A percentile compares a stretch with the other conserved stretches of the same genome.
Conservation (phyloP, 495 filamentous ascomycete species). For the Hypoxylon subgilvum region DNA sequence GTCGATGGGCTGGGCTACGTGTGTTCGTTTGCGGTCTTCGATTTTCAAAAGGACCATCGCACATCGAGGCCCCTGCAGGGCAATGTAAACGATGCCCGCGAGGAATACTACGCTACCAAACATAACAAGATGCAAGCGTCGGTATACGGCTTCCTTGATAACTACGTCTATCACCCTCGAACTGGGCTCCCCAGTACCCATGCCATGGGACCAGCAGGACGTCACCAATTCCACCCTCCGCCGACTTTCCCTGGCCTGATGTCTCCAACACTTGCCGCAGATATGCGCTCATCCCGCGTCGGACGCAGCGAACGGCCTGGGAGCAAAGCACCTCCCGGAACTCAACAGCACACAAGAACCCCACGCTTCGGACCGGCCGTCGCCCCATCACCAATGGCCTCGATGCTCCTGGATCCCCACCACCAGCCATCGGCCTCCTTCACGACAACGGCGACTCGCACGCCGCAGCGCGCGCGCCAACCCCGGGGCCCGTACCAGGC, state of each 20-base stretch:
- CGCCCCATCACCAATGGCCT: constrained; percentile 66
- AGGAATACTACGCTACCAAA: constrained; percentile 92
- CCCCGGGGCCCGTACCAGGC: constrained; percentile 51
- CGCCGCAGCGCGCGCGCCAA: constrained; percentile 49
- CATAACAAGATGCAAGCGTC: constrained; percentile 97
- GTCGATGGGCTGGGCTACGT: constrained; percentile 95
- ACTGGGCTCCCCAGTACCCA: constrained; percentile 56
- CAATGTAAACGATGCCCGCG: constrained; percentile 66
- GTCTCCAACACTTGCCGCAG: constrained; percentile 64
- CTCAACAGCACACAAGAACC: constrained; percentile 30
- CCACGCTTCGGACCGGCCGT: constrained; percentile 44
- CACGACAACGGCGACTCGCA: constrained; percentile 46
- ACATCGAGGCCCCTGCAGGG: constrained; percentile 52
- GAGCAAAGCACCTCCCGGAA: constrained; percentile 24
- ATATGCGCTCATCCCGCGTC: constrained; percentile 59
- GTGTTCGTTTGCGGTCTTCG: constrained; percentile 96
- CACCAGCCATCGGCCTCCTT: constrained; percentile 73
- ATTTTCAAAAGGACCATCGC: constrained; percentile 84
- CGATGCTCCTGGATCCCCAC: constrained; percentile 82
- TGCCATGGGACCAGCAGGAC: constrained; percentile 50
- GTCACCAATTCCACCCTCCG: constrained; percentile 77
- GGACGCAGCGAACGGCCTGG: constrained; percentile 52
- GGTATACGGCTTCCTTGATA: constrained; percentile 89
- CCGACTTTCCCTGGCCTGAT: constrained; percentile 75
- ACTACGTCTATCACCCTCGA: constrained; percentile 75